Conservation (phyloP, 2,329 filamentous ascomycete genomes). For the Fusarium albosuccineum region DNA sequence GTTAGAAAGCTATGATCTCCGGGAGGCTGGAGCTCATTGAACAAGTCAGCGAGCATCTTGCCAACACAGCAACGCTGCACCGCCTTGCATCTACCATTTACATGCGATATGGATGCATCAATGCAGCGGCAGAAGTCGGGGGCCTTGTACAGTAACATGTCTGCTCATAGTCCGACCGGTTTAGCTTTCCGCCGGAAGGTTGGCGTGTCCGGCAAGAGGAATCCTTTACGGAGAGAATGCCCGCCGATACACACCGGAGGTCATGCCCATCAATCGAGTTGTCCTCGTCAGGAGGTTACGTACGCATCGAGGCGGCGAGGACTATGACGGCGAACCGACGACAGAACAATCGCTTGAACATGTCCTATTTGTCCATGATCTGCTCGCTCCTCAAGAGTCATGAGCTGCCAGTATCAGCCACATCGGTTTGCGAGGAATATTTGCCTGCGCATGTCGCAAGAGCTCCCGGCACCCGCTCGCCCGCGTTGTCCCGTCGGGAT, state of each 20-base stretch:
- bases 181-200: slow-evolving; percentile 22
- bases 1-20: slow-evolving; percentile 21
- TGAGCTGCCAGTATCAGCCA: not conserved
- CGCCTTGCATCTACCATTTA: slow-evolving; percentile 23
- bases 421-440: slow-evolving; percentile 5
- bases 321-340: slow-evolving; percentile 7
- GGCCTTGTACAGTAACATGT: slow-evolving; percentile 11
- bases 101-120: slow-evolving; percentile 17
- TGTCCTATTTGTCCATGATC: not conserved
- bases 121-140: slow-evolving; percentile 35
- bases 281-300: not conserved
- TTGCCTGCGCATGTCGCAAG: slow-evolving; percentile 9
- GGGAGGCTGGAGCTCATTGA: slow-evolving; percentile 20
- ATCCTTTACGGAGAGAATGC: slow-evolving; percentile 7
- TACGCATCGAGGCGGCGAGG: not conserved
- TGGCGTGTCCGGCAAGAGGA: slow-evolving; percentile 10
- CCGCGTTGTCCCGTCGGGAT: slow-evolving; percentile 44
- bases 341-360: not conserved
- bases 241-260: not conserved
- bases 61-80: slow-evolving; percentile 34
- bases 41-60: slow-evolving; percentile 38
- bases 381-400: not conserved
- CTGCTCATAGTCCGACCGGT: slow-evolving; percentile 5
- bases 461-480: slow-evolving; percentile 44
- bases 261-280: not conserved